Base-by-base conservation (phyloP, 1,139 yeast species). In the Debaryomyces subglobosus region DNA sequence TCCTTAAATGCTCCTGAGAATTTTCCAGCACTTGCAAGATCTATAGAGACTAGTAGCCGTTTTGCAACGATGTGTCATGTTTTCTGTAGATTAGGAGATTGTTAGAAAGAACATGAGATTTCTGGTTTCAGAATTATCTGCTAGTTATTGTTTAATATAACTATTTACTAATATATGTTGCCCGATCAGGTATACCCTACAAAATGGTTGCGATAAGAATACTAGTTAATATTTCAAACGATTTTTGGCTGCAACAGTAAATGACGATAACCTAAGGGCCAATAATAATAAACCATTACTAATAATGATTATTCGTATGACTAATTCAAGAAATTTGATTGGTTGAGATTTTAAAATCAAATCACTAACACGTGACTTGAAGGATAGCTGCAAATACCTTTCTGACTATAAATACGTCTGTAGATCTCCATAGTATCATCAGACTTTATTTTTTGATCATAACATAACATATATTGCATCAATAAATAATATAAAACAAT, bases 401-500 rank as follows among this genome's bases (percentile, higher is more conserved):
- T 13, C 21, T 5, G 12, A 23, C 13, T 24, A 37, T 24, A 37
- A 37, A 35, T 35, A 35, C 38, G 3, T 18, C 37, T 35, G 8
- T 32, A 15, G 8, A 7, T 13, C 5, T 16, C 20, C 6, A 1
- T 5, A 15, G 9, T 15, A 10, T 15, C 13, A 21, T 36, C 16
- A 36, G 3, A 7, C 16, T 35, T 29, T 25, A 30, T 25, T 10
- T 10, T 10, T 20, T 20, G 36, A 30, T 10, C 24, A 10, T 16
- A 25, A 29, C 12, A 29, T 12, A 6, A 18, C 16, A 30, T 32
- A 25, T 6, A 32, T 12, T 2, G 12, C 35, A 15, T 9, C 9
- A 27, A 15, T 27, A 25, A 39, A 18, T 39, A 25, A 29, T 10
- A 30, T 12, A 27, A 21, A 4, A 23, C 18, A 34, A 61, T 34